These are phyloP conservation scores for Cryphonectria parasitica DNA, from an alignment of 2,329 filamentous ascomycete genomes.

Conservation along the genomic window DNA sequence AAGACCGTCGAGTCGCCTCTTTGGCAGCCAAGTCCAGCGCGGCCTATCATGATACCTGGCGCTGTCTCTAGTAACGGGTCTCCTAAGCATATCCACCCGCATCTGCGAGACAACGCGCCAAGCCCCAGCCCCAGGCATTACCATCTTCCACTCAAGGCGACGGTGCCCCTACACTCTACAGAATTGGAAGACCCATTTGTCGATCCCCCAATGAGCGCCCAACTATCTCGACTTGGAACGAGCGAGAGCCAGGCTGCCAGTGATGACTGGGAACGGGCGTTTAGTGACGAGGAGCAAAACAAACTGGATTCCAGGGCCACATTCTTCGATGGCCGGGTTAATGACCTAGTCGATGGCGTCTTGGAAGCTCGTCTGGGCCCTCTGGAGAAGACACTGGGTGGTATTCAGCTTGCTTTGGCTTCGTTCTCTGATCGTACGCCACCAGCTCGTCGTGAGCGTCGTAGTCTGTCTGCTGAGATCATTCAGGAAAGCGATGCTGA, in stretches of 20 bases:
- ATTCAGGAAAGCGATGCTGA: conserved; percentile 84
- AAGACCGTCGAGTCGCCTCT: conserved; percentile 57
- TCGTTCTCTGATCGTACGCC: conserved; percentile 58
- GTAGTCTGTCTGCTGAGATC: conserved; percentile 74
- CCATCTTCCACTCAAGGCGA: conserved; percentile 49
- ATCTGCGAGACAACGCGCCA: conserved; percentile 69
- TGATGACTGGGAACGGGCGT: conserved; percentile 91
- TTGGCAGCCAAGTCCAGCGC: conserved; percentile 49
- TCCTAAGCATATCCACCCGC: conserved; percentile 57
- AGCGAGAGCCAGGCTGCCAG: conserved; percentile 71
- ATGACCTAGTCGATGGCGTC: conserved; percentile 79
- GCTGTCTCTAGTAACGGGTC: conserved; percentile 47
- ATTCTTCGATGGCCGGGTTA: conserved; percentile 91
- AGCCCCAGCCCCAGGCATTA: conserved; percentile 72
- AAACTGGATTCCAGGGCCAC: conserved; percentile 80
- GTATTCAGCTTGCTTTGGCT: conserved; percentile 72
- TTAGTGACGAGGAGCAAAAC: conserved; percentile 80
- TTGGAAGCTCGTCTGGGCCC: conserved; percentile 78
- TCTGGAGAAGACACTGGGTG: conserved; percentile 76
- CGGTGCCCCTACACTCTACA: conserved; percentile 51
- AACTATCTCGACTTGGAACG: conserved; percentile 62
- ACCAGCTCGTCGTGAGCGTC: conserved; percentile 63
- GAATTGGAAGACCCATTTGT: conserved; percentile 67
- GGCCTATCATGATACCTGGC: conserved; percentile 43
- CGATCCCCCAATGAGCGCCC: conserved; percentile 53